Evolutionary conservation across 2,329 filamentous ascomycete species (phyloP).

Genomic region (Botrytis cinerea): DNA sequence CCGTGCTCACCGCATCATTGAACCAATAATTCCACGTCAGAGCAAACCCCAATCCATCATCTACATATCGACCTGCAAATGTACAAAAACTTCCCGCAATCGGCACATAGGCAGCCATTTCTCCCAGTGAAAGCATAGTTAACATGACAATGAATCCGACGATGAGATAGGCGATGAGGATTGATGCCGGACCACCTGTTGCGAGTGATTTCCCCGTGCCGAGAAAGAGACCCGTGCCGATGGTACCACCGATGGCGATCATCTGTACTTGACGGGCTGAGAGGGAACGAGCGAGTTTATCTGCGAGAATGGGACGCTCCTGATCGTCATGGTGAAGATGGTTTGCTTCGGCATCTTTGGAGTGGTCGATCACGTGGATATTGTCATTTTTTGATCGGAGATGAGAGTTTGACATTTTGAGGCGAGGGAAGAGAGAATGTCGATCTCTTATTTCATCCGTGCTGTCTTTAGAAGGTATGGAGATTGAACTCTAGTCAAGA

Average conservation of each 20-base stretch:
- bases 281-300: constrained; percentile 53
- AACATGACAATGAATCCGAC: constrained; percentile 59
- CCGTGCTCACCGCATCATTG: constrained; percentile 63
- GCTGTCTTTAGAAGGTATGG: neutral
- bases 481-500: neutral
- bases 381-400: neutral
- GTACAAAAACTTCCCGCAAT: constrained; percentile 57
- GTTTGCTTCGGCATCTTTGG: constrained; percentile 7
- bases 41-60: constrained; percentile 56
- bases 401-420: constrained; percentile 4
- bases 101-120: constrained; percentile 61
- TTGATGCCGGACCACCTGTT: constrained; percentile 60
- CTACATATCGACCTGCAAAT: constrained; percentile 56
- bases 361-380: constrained; percentile 7
- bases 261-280: constrained; percentile 67
- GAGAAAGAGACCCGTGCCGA: constrained; percentile 63
- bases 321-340: neutral
- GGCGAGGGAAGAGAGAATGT: neutral
- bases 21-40: constrained; percentile 64
- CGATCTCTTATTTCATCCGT: neutral
- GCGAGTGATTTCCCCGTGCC: constrained; percentile 62
- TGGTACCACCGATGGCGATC: constrained; percentile 63
- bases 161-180: constrained; percentile 59
- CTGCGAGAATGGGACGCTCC: constrained; percentile 27
- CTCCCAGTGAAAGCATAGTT: constrained; percentile 60